Base-by-base conservation (phyloP, 1,139 yeast species). In the Torulaspora globosa region DNA sequence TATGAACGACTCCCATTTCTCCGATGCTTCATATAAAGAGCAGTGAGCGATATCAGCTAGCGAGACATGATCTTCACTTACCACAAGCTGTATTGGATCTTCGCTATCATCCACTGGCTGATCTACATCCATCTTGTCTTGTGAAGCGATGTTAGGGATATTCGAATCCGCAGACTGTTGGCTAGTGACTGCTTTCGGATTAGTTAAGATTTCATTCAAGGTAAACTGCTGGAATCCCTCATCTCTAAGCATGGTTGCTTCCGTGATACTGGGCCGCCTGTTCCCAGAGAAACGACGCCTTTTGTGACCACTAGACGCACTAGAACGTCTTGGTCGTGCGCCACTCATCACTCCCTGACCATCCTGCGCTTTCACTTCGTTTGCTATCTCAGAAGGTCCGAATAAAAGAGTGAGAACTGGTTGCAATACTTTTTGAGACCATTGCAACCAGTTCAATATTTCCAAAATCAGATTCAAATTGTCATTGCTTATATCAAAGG, bases 171-270 rank as follows among this genome's bases (percentile, higher is more conserved):
- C 49, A 11, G 43, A 15, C 12, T 32, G 26, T 3, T 16, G 26
- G 14, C n/a, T n/a, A 8, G 33, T 43, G 27, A 54, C 54, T 31
- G 50, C 40, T 2, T 51, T 60, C 9, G 59, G 53, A 29, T 58
- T 60, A 14, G 59, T 46, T 58, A 63, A 53, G 18, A 63, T 59
- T 37, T 65, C 69, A 36, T 60, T 60, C 29, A 65, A 49, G 41
- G 57, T 60, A 32, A 56, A 60, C 37, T 64, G 65, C 32, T 60
- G 65, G 12, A 64, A 40, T 4, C 66, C 67, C 47, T 63, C 65
- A 34, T 64, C 67, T 41, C 57, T 61, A 10, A 64, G 45, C 56
- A 63, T 60, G 8, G 55, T 53, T 1, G 66, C 50, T 23, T 62
- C 67, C 3, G 59, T 52, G 14, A 61, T 44, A 37, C 64, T 62